Evolutionary conservation across 345 rosid genomes (phyloP), one percentile per base, ranked within the genome.

Genomic region (Aurinia saxatilis): DNA sequence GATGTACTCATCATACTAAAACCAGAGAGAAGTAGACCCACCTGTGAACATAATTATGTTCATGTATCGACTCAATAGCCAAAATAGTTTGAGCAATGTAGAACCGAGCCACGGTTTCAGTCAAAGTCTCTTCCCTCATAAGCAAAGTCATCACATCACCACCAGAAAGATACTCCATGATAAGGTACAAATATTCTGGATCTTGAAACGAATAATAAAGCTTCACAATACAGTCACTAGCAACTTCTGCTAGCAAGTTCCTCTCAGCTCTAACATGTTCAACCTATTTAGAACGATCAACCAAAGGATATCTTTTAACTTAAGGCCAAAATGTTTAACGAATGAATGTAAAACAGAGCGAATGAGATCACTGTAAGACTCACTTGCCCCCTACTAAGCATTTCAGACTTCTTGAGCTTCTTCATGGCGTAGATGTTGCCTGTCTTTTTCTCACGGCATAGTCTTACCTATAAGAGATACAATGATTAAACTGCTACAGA

Each of bases 371-470:
- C 16, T 60, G 25, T 42, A 21, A 50, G 70, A 75, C 80, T 79
- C 74, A 91, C 98, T 87, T 91, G 98, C 10, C 96, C 98, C 51
- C 96, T 81, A 75, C 90, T 88, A 68, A 91, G 95, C 98, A 91
- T 91, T 80, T 91, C 98, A 13, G 96, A 88, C 76, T 91, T 91
- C 83, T 81, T 88, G 78, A 91, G 68, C 70, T 88, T 91, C 81
- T 91, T 91, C 98, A 91, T 88, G 57, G 98, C 98, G 76, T 80
- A 91, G 35, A 86, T 86, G 57, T 79, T 75, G 60, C 95, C 89
- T 8, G 93, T 78, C 66, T 81, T 83, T 74, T 84, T 88, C 77
- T 86, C 98, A 63, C 81, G 78, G 71, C 96, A 88, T 41, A 91
- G 73, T 65, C 96, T 78, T 53, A 91, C 98, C 98, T 91, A 81